phyloP scores from a whole-genome alignment of 2,329 filamentous ascomycete genomes.

The Ambrosiella beaveri region DNA sequence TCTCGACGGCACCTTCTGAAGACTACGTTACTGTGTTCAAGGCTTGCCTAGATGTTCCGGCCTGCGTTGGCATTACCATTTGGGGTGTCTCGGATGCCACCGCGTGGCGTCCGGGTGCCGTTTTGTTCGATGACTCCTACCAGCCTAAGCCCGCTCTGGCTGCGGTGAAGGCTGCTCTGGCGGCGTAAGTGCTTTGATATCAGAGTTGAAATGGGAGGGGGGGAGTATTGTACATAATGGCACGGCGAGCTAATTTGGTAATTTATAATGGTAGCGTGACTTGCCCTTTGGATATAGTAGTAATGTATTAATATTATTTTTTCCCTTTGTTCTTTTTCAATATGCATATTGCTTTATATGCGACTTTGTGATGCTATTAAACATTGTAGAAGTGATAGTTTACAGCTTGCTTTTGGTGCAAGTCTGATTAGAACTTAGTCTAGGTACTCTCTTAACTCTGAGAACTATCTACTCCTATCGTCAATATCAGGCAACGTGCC shows the following conservation, averaged over 20 bases:
- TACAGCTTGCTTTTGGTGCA: too few species aligned
- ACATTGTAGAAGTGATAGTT: neutral
- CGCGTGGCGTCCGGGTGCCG: constrained; percentile 32
- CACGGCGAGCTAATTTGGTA: neutral
- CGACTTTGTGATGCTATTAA: neutral
- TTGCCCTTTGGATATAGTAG: neutral
- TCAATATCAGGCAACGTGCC: constrained; percentile 5
- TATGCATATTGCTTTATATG: neutral
- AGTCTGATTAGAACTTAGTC: too few species aligned
- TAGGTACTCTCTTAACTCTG: too few species aligned
- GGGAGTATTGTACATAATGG: neutral
- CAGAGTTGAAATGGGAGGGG: neutral
- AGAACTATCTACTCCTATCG: too few species aligned
- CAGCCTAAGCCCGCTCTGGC: constrained; percentile 34
- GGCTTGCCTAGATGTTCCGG: constrained; percentile 38
- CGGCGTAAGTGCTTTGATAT: neutral
- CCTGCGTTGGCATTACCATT: constrained; percentile 50
- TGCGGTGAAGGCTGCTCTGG: constrained; percentile 19
- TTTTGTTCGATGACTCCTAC: constrained; percentile 36
- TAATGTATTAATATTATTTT: neutral
- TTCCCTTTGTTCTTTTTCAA: neutral
- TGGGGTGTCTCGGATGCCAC: constrained; percentile 37
- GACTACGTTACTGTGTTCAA: constrained; percentile 43
- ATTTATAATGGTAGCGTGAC: neutral
- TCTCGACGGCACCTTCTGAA: constrained; percentile 33